These are phyloP conservation scores for Fusarium bactridioides DNA, from an alignment of 2,329 filamentous ascomycete genomes.

Conservation along the genomic window DNA sequence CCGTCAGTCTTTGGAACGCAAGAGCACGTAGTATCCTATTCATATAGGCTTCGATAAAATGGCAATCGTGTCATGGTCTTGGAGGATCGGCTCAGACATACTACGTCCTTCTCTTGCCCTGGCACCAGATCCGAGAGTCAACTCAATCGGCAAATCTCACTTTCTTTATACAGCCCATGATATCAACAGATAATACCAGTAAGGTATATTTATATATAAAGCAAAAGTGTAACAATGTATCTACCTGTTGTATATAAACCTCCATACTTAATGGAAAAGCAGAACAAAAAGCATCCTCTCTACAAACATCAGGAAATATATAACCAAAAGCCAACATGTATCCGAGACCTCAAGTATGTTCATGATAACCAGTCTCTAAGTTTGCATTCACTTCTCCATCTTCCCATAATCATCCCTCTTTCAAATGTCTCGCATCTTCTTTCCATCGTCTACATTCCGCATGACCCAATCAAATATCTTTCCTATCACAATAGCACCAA, in stretches of 20 bases:
- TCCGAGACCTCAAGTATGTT: fast-evolving
- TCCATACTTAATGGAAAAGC: too few relatives aligned
- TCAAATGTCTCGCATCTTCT: not conserved
- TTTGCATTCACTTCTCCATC: not conserved
- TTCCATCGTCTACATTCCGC: not conserved
- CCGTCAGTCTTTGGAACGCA: too few relatives aligned
- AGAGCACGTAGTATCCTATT: too few relatives aligned
- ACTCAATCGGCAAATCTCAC: too few relatives aligned
- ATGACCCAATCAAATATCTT: not conserved
- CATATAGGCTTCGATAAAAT: too few relatives aligned
- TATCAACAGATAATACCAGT: not conserved
- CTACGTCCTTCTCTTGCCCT: too few relatives aligned
- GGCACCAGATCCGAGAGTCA: too few relatives aligned
- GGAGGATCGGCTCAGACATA: too few relatives aligned
- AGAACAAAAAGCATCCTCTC: not conserved
- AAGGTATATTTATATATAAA: not conserved
- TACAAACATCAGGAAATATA: too few relatives aligned
- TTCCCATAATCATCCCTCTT: not conserved
- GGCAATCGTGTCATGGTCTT: too few relatives aligned
- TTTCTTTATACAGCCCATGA: not conserved
- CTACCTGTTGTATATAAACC: not conserved
- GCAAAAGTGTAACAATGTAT: not conserved
- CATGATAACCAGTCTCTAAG: not conserved
- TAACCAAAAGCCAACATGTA: not conserved
- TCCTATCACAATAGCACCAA: not conserved